phyloP scores from a whole-genome alignment of 2,329 filamentous ascomycete genomes.

The Truncatella angustata region DNA sequence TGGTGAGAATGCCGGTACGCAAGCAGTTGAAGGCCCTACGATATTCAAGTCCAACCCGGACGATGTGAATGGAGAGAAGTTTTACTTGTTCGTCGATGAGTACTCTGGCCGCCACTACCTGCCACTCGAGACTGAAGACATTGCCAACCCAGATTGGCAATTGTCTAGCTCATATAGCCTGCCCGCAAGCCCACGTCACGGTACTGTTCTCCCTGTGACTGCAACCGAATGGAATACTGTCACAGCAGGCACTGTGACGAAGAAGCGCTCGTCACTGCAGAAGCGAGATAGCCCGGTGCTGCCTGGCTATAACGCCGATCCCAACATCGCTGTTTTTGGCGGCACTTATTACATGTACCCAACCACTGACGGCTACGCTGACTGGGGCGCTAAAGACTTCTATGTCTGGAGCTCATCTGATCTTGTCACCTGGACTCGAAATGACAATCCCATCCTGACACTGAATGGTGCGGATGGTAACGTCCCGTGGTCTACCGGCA shows the following conservation, averaged over 20 bases:
- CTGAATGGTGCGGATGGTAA: conserved; percentile 45
- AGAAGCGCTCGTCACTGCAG: background rate
- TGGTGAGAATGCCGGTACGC: conserved; percentile 46
- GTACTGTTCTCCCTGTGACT: conserved; percentile 52
- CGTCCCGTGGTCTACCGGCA: conserved; percentile 64
- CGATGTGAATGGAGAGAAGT: conserved; percentile 51
- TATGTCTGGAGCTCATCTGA: conserved; percentile 45
- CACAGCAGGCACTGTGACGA: conserved; percentile 17
- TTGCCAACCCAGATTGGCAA: conserved; percentile 47
- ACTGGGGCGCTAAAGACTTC: conserved; percentile 46
- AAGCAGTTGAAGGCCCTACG: conserved; percentile 50
- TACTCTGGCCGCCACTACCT: conserved; percentile 51
- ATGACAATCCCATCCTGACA: conserved; percentile 39
- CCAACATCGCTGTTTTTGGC: conserved; percentile 43
- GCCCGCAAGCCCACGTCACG: conserved; percentile 49
- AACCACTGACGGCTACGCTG: conserved; percentile 42
- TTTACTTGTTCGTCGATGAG: conserved; percentile 55
- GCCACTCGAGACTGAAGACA: conserved; percentile 48
- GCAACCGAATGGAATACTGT: conserved; percentile 39
- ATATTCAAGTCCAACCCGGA: conserved; percentile 48
- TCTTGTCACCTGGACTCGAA: conserved; percentile 40
- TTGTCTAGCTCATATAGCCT: conserved; percentile 44
- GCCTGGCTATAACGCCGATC: conserved; percentile 41
- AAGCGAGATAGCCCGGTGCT: conserved; percentile 34
- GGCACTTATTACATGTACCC: conserved; percentile 46